Evolutionary conservation across 352 stramenopile genomes (phyloP), one percentile per base, ranked within the genome.

Genomic region (Phytophthora hybrid): DNA sequence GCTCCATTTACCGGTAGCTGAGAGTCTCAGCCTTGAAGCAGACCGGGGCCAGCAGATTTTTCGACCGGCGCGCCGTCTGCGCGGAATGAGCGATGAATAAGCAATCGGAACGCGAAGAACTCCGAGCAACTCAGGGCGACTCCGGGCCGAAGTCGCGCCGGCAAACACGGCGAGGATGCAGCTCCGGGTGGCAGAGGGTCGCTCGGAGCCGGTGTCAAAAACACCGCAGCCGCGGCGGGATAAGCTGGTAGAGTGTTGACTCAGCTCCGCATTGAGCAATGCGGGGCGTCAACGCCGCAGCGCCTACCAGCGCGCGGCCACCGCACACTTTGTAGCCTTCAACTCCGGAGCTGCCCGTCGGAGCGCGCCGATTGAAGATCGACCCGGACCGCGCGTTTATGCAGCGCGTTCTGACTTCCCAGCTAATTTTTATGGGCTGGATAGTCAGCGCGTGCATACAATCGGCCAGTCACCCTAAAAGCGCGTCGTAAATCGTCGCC

Each of bases 71-170:
- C 31, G 62, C 59, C 60, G 66, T 74, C 62, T 75, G 52, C 39
- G 52, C n/a, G 29, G 61, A 75, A 75, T 23, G 34, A 62, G 68
- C 68, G 6, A 39, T 71, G 67, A 74, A 74, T 65, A 61, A 74
- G 60, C 67, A 74, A 64, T 63, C 63, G 55, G 29, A 13, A 3
- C 29, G 54, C 8, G 23, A 44, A 16, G 59, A 69, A 69, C 62
- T 52, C 32, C 39, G 63, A 16, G 53, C 39, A 75, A 75, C 53
- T 71, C 62, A 74, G 66, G 41, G 39, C 41, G 8, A 26, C 44
- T 47, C 39, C 41, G 29, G 21, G 10, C 13, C 52, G 49, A 67
- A 67, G 39, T 39, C 47, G 1, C 34, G 10, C 34, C 34, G 11
- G 8, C 9, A 41, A 41, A 41, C n/a, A 29, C 8, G n/a, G 7